A percentile compares a stretch with the other conserved stretches of the same genome.
These are phyloP conservation scores for Colletotrichum sp. DNA, from an alignment of 2,329 filamentous ascomycete species.

Conservation along the genomic window DNA sequence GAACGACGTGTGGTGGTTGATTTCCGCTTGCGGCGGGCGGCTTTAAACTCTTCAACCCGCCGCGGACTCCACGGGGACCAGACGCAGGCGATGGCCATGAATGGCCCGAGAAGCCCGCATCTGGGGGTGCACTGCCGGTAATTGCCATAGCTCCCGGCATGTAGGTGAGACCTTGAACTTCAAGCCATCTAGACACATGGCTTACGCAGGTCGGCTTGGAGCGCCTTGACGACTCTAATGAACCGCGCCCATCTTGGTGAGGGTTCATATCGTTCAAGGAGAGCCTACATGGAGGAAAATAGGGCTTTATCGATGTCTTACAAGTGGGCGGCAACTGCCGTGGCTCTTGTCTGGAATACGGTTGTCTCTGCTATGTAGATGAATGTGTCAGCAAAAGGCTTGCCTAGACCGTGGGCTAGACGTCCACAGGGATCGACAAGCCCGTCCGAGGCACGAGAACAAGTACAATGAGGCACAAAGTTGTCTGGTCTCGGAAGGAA, in stretches of 20 bases:
- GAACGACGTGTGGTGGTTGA: neutral
- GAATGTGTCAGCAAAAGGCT: neutral
- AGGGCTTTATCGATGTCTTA: neutral
- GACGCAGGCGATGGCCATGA: neutral
- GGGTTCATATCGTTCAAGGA: neutral
- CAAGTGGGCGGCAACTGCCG: neutral
- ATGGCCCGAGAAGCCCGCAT: neutral
- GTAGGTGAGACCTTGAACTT: neutral
- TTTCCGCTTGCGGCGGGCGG: neutral
- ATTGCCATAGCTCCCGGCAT: neutral
- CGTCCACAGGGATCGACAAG: neutral
- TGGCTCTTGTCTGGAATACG: neutral
- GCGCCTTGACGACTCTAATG: neutral
- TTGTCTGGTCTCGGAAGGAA: neutral
- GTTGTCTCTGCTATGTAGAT: neutral
- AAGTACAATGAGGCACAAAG: too few species aligned
- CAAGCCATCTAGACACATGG: neutral
- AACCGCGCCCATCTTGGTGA: neutral
- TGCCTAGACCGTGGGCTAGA: neutral
- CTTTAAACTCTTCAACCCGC: neutral
- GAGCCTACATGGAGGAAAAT: neutral
- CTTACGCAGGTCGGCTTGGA: neutral
- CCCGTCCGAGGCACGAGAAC: neutral
- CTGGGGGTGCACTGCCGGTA: neutral
- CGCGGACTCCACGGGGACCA: neutral